Conservation (phyloP, 768 basidiomycete genomes). For the Lactarius akahatsu region DNA sequence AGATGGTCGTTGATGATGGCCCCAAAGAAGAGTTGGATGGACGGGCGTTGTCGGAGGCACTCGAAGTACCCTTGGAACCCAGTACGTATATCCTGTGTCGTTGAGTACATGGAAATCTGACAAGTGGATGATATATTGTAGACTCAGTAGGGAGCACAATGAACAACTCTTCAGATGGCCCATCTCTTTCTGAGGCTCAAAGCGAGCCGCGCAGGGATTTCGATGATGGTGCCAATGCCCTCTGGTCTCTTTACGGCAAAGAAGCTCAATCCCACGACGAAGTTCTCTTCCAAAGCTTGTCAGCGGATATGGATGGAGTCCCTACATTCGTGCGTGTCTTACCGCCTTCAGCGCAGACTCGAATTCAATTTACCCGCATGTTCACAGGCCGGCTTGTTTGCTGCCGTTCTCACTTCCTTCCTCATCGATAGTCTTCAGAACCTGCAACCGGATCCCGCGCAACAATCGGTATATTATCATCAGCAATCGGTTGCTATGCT, state of each 20-base stretch:
- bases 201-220: not conserved
- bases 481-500: slow-evolving; percentile 1
- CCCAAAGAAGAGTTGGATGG: too few relatives aligned
- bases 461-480: not conserved
- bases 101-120: not conserved
- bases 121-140: not conserved
- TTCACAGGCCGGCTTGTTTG: slow-evolving; percentile 15
- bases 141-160: not conserved
- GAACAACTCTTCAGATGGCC: not conserved
- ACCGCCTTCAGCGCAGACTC: not conserved
- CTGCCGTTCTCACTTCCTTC: slow-evolving; percentile 8
- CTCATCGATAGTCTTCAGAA: not conserved
- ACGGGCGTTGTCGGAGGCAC: too few relatives aligned
- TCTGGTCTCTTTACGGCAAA: slow-evolving; percentile 8
- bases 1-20: too few relatives aligned
- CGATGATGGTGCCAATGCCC: slow-evolving; percentile 8
- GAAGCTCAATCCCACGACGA: not conserved
- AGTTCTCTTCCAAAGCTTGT: not conserved
- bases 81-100: not conserved
- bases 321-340: not conserved
- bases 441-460: not conserved
- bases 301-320: not conserved
- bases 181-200: not conserved
- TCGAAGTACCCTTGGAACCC: too few relatives aligned
- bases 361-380: not conserved